A percentile compares a stretch with the other conserved stretches of the same genome.
These are phyloP conservation scores for Aspergillus sergii DNA, from an alignment of 2,329 filamentous ascomycete species.

Conservation along the genomic window DNA sequence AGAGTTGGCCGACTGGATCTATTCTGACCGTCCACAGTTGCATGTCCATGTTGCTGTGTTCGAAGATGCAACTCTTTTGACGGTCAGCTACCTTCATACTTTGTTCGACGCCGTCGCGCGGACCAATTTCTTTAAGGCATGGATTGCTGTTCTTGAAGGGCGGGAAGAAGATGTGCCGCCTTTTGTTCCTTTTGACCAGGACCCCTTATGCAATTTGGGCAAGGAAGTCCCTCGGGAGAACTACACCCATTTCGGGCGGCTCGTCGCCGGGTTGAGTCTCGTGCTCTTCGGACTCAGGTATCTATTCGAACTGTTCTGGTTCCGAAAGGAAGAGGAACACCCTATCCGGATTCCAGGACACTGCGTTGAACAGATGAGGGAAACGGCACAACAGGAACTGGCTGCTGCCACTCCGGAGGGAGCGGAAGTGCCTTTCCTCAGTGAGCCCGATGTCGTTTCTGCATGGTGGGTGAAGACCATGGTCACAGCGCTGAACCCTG, in stretches of 20 bases:
- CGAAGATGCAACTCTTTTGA: slow-evolving; percentile 52
- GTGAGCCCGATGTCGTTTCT: slow-evolving; percentile 50
- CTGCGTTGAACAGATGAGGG: not conserved
- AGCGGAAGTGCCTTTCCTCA: slow-evolving; percentile 41
- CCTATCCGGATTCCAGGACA: slow-evolving; percentile 33
- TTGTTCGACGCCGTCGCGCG: slow-evolving; percentile 52
- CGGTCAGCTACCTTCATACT: slow-evolving; percentile 51
- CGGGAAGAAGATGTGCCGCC: slow-evolving; percentile 45
- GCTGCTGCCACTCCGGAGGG: not conserved
- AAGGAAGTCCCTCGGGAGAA: not conserved
- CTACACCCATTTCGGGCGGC: not conserved
- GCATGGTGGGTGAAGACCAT: slow-evolving; percentile 45
- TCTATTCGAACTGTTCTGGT: slow-evolving; percentile 36
- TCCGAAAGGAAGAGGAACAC: not conserved
- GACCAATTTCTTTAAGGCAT: slow-evolving; percentile 47
- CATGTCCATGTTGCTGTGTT: slow-evolving; percentile 54
- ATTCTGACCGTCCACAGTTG: slow-evolving; percentile 49
- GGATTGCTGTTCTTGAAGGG: slow-evolving; percentile 51
- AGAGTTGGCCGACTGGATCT: slow-evolving; percentile 45
- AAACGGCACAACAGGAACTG: not conserved
- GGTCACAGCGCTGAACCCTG: slow-evolving; percentile 24
- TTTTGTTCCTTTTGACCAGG: slow-evolving; percentile 37
- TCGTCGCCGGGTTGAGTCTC: not conserved
- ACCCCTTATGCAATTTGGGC: slow-evolving; percentile 36
- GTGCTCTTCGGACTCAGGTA: slow-evolving; percentile 35